Conservation (phyloP, 2,329 filamentous ascomycete genomes). For the Clarireedia monteithiana region DNA sequence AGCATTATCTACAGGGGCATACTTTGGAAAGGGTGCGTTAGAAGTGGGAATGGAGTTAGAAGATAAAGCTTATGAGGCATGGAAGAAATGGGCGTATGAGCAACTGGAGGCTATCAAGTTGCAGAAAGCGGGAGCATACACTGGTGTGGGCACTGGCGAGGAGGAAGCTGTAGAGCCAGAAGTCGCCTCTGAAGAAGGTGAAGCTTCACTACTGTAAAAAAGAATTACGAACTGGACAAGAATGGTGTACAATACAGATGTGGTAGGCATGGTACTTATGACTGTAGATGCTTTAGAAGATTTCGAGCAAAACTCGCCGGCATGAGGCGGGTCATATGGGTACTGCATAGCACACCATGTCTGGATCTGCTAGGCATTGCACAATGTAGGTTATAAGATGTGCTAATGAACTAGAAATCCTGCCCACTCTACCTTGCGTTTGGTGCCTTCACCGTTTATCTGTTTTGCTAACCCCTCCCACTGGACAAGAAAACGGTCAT, state of each 20-base stretch:
- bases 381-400: too few relatives aligned
- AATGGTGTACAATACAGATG: not conserved
- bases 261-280: too few relatives aligned
- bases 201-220: not conserved
- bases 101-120: constrained; percentile 37
- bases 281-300: too few relatives aligned
- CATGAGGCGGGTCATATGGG: too few relatives aligned
- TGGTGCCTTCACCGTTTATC: constrained; percentile 19
- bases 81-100: constrained; percentile 70
- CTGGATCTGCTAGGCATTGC: too few relatives aligned
- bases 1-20: constrained; percentile 74
- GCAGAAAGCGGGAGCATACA: constrained; percentile 35
- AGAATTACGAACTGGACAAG: too few relatives aligned
- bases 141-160: constrained; percentile 35
- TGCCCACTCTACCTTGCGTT: constrained; percentile 23
- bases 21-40: constrained; percentile 71
- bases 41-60: constrained; percentile 79
- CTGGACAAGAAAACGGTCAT: constrained; percentile 77
- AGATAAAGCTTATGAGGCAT: constrained; percentile 69
- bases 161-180: constrained; percentile 14
- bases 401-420: constrained; percentile 28
- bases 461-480: constrained; percentile 45
- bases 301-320: too few relatives aligned
- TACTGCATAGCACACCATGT: too few relatives aligned
- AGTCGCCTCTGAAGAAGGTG: not conserved